Percentiles rank a stretch among this genome's conserved stretches.
Evolutionary conservation across 1,284 basidiomycete genomes (phyloP).

Genomic region (Sphagnurus paluster): DNA sequence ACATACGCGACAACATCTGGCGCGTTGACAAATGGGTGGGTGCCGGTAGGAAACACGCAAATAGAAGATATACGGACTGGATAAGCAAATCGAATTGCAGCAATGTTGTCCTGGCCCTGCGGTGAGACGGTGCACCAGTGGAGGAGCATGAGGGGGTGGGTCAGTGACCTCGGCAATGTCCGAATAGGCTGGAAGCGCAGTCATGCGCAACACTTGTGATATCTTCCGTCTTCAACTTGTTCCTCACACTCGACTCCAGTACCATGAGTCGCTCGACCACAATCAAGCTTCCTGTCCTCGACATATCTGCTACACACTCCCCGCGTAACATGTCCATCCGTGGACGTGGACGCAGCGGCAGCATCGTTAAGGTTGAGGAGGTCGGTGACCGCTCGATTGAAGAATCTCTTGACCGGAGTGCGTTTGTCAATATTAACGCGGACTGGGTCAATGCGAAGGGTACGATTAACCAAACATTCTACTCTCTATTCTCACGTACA

Average conservation of each 20-base stretch:
- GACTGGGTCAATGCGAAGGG: constrained; percentile 99
- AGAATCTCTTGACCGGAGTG: constrained; percentile 78
- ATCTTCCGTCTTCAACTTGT: constrained; percentile 1
- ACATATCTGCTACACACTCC: constrained; percentile 36
- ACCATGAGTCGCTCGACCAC: constrained; percentile 47
- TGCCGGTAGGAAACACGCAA: constrained; percentile 60
- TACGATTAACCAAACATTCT: constrained; percentile 35
- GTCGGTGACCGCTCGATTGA: constrained; percentile 79
- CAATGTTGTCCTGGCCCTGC: constrained; percentile 53
- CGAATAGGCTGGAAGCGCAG: constrained; percentile 21
- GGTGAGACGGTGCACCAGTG: constrained; percentile 71
- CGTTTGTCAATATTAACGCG: constrained; percentile 90
- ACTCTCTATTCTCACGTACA: constrained; percentile 7
- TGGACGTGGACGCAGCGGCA: constrained; percentile 71
- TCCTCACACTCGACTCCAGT: constrained; percentile 8
- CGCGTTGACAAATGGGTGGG: constrained; percentile 57
- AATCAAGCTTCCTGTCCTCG: constrained; percentile 50
- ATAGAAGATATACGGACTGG: constrained; percentile 65
- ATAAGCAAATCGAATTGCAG: constrained; percentile 63
- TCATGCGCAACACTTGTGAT: constrained; percentile 11
- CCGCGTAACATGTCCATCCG: constrained; percentile 31
- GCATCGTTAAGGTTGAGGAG: constrained; percentile 87
- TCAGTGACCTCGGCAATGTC: constrained; percentile 23
- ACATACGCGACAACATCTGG: constrained; percentile 66
- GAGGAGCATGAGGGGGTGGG: constrained; percentile 42